Base-by-base conservation (phyloP, 768 basidiomycete genomes). In the Rossbeevera mucosa region DNA sequence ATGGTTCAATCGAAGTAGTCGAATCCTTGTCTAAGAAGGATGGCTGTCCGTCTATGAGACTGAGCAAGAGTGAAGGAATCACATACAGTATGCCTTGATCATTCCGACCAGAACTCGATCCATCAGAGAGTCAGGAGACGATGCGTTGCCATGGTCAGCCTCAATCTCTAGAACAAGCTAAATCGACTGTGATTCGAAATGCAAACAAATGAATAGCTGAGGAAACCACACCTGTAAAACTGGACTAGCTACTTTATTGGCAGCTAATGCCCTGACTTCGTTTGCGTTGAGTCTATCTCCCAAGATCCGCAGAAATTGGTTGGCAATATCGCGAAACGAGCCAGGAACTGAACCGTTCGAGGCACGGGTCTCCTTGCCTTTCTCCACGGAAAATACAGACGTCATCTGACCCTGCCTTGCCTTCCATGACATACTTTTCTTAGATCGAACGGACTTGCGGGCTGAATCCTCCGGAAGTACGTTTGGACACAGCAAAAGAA, bases 121-220 rank as follows among this genome's bases (percentile, higher is more conserved):
- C 81, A 94, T 83, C 18, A 96, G 76, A 12, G 89, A 92, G 31
- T 78, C 82, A 16, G 79, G 67, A 47, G 77, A 72, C 29, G 83
- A 78, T 3, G 82, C 71, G 68, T 80, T 73, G 5, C 73, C 78
- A 33, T 80, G 76, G 25, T 86, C 81, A 0, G 86, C 80, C 67
- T 97, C 94, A 18, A 93, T 77, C 66, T 92, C 88, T 18, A 97
- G 68, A 20, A 93, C 65, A 68, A 95, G 79, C 91, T 96, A 58
- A 13, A 30, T 31, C 14, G 48, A 52, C 33, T 54, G 20, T 54
- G 45, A 16, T 59, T 50, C 40, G 33, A 38, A 42, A 57, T 36
- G 16, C 53, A 18, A 54, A 24, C 24, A 22, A 20, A 41, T 61
- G 13, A 14, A 59, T 54, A 22, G 40, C 22, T 22, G 43, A 53